These are phyloP conservation scores for Arthroderma sp. DNA, from an alignment of 2,329 filamentous ascomycete species.

Conservation along the genomic window DNA sequence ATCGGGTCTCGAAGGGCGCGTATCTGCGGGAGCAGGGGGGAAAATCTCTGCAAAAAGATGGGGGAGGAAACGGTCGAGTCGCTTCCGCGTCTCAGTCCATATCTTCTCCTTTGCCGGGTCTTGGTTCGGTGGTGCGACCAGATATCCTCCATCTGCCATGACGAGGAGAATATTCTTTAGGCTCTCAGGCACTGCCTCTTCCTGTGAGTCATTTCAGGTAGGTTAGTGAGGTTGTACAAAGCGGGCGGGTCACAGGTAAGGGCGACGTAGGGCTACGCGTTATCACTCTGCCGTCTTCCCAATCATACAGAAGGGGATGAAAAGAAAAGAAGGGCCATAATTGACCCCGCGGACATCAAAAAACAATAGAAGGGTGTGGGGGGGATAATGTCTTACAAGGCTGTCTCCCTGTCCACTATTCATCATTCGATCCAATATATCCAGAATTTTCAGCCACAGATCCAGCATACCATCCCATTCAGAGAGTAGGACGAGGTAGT, in stretches of 20 bases:
- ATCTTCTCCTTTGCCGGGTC: constrained; percentile 41
- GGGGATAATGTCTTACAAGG: constrained; percentile 47
- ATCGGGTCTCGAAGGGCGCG: background rate
- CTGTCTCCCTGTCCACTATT: constrained; percentile 88
- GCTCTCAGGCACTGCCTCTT: constrained; percentile 89
- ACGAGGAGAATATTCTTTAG: constrained; percentile 93
- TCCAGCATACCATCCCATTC: constrained; percentile 83
- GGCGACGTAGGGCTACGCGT: background rate
- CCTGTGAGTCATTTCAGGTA: constrained; percentile 39
- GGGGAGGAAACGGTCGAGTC: constrained; percentile 49
- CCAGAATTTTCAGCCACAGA: constrained; percentile 82
- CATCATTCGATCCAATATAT: constrained; percentile 91
- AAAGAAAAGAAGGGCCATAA: background rate
- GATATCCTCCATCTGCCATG: constrained; percentile 78
- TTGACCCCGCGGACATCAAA: background rate
- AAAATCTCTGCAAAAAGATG: constrained; percentile 49
- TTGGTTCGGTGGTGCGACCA: constrained; percentile 52
- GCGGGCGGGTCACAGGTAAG: constrained; percentile 3
- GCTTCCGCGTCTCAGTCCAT: constrained; percentile 50
- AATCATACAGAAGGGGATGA: background rate
- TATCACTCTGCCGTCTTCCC: background rate
- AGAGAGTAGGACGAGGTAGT: constrained; percentile 75
- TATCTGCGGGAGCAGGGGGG: constrained; percentile 25
- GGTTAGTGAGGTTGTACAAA: background rate
- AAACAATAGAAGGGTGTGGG: constrained; percentile 6